Evolutionary conservation across 441 rosid species (phyloP).

Genomic region (Syzygium malaccense): DNA sequence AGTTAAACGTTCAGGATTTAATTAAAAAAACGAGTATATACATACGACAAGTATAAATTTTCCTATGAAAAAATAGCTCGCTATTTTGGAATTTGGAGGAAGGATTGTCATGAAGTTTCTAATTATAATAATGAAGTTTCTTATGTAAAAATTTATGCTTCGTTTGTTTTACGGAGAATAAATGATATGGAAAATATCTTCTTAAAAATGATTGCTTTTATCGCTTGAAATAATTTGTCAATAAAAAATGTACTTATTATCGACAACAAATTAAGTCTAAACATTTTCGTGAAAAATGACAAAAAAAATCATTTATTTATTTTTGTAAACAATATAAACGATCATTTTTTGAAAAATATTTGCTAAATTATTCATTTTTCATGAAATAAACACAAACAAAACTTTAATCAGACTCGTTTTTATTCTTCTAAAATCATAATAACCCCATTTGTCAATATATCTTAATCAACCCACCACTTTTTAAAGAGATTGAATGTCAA

Average conservation of each 20-base stretch:
- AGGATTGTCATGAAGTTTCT: neutral
- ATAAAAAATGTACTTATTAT: neutral
- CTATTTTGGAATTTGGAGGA: neutral
- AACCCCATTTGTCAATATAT: neutral
- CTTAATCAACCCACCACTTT: neutral
- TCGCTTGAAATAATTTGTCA: rapidly evolving
- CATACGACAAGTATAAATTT: neutral
- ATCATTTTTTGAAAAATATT: neutral
- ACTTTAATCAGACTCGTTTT: no score
- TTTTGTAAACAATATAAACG: rapidly evolving
- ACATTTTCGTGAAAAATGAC: neutral
- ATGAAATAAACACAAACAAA: no score
- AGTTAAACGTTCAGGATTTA: neutral
- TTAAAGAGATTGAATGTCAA: neutral
- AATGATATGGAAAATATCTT: neutral
- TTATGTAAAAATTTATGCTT: neutral
- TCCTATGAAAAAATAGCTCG: neutral
- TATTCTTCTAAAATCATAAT: neutral
- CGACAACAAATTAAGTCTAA: neutral
- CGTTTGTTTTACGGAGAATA: rapidly evolving
- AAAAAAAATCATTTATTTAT: neutral
- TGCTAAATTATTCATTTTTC: neutral
- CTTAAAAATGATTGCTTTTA: rapidly evolving
- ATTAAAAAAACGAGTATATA: neutral
- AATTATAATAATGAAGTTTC: neutral